A percentile compares a stretch with the other conserved stretches of the same genome.
These are phyloP conservation scores for Venturia carpophila DNA, from an alignment of 2,329 filamentous ascomycete species.

Conservation along the genomic window DNA sequence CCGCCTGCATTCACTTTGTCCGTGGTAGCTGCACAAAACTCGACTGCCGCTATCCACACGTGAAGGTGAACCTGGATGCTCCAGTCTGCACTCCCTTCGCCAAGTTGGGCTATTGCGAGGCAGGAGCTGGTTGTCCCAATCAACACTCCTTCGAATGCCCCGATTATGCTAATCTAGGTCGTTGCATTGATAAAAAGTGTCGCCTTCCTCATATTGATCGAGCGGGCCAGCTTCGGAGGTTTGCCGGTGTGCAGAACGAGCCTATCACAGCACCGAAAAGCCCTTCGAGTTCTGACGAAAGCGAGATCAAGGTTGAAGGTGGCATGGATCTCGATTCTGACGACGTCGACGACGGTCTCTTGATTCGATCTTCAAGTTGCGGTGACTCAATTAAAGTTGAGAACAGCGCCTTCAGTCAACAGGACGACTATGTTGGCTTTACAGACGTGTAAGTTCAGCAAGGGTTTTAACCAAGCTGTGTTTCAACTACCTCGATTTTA, in stretches of 20 bases:
- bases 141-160: slow-evolving; percentile 92
- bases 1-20: slow-evolving; percentile 82
- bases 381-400: background rate
- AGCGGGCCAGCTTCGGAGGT: slow-evolving; percentile 67
- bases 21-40: slow-evolving; percentile 83
- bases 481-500: slow-evolving; percentile 3
- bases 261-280: slow-evolving; percentile 29
- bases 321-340: slow-evolving; percentile 13
- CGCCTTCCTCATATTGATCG: slow-evolving; percentile 80
- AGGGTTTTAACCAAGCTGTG: background rate
- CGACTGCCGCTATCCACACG: slow-evolving; percentile 80
- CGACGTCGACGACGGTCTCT: background rate
- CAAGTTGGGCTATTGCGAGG: slow-evolving; percentile 78
- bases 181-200: slow-evolving; percentile 74
- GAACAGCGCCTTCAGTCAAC: slow-evolving; percentile 13
- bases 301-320: slow-evolving; percentile 9
- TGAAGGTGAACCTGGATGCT: slow-evolving; percentile 66
- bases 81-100: slow-evolving; percentile 80
- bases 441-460: slow-evolving; percentile 8
- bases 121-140: slow-evolving; percentile 66
- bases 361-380: slow-evolving; percentile 4
- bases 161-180: slow-evolving; percentile 84
- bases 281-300: background rate
- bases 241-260: slow-evolving; percentile 36
- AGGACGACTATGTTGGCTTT: slow-evolving; percentile 14